Percentiles rank a stretch among this genome's conserved stretches.
Conservation (phyloP, 2,329 filamentous ascomycete genomes). For the Colletotrichum costaricense region DNA sequence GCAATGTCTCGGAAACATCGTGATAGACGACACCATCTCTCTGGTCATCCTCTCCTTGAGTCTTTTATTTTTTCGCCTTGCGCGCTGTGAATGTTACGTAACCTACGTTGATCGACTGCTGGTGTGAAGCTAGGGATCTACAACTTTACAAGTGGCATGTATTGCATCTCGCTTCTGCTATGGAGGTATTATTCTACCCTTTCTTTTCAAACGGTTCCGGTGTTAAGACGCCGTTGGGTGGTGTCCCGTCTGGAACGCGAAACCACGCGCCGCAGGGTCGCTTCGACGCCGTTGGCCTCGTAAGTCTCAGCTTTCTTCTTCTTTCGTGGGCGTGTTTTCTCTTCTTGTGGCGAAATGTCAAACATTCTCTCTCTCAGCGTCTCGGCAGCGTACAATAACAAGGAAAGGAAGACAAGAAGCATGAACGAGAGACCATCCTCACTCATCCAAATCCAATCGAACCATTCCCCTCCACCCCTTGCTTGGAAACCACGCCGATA, state of each 20-base stretch:
- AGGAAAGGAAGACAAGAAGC: neutral
- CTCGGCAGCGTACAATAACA: neutral
- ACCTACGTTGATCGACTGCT: neutral
- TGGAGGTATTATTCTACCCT: neutral
- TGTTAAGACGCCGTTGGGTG: constrained; percentile 14
- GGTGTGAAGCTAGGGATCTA: constrained; percentile 12
- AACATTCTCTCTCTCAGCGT: neutral
- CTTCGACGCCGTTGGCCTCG: constrained; percentile 22
- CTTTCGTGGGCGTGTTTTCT: constrained; percentile 30
- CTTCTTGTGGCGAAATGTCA: constrained; percentile 5
- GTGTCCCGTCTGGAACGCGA: constrained; percentile 9
- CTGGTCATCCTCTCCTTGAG: neutral
- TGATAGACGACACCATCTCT: constrained; percentile 16
- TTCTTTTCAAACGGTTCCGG: neutral
- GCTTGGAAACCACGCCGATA: constrained; percentile 9
- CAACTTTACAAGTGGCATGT: neutral
- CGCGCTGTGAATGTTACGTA: neutral
- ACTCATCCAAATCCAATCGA: neutral
- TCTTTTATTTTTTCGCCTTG: neutral
- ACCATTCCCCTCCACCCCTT: neutral
- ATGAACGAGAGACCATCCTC: neutral
- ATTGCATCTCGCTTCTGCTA: neutral
- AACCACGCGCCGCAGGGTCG: constrained; percentile 2
- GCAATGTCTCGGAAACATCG: neutral
- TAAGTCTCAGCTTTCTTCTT: constrained; percentile 30